Evolutionary conservation across 495 filamentous ascomycete genomes (phyloP).

Genomic region (Xylaria telfairii): DNA sequence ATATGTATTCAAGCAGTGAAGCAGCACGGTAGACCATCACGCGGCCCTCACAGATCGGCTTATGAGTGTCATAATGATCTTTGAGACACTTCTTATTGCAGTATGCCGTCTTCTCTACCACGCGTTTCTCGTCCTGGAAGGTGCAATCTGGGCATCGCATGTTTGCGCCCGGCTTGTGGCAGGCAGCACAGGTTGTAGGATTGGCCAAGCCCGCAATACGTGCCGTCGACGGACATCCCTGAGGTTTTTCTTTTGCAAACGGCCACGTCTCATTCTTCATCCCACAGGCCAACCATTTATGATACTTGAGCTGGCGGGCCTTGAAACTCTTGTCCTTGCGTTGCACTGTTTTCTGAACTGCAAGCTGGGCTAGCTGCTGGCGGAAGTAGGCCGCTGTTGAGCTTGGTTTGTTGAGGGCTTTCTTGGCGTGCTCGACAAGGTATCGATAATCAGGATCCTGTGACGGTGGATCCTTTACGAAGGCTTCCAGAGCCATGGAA

Average conservation of each 20-base stretch:
- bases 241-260: neutral
- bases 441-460: constrained; percentile 18
- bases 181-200: constrained; percentile 13
- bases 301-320: constrained; percentile 20
- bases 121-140: neutral
- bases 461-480: constrained; percentile 2
- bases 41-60: constrained; percentile 6
- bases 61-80: constrained; percentile 1
- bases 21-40: constrained; percentile 11
- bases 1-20: constrained; percentile 4
- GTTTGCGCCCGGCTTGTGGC: constrained; percentile 10
- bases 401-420: neutral
- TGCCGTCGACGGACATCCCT: neutral
- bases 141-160: constrained; percentile 10
- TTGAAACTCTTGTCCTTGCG: constrained; percentile 23
- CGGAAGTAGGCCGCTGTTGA: neutral
- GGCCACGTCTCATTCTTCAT: constrained; percentile 22
- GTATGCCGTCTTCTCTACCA: constrained; percentile 19
- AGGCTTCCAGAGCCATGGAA: neutral
- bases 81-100: constrained; percentile 22
- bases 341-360: neutral
- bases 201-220: neutral
- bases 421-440: neutral
- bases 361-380: constrained; percentile 18
- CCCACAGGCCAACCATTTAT: constrained; percentile 16